Conservation (phyloP, 2,329 filamentous ascomycete species). For the Magnaporthiopsis incrustans region DNA sequence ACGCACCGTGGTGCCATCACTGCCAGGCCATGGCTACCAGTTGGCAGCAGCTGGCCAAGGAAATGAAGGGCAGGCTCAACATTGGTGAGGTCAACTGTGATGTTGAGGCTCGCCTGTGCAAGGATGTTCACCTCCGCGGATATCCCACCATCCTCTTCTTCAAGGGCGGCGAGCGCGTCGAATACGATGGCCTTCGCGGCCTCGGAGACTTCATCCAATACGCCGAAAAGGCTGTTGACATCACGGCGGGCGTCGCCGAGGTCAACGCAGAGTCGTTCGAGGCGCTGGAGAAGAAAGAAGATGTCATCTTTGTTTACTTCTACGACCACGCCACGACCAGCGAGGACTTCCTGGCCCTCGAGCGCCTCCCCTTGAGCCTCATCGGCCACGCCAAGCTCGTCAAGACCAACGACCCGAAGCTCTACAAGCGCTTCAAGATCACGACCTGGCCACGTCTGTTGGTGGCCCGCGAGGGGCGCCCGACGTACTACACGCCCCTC, state of each 20-base stretch:
- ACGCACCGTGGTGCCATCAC: slow-evolving; percentile 94
- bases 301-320: slow-evolving; percentile 95
- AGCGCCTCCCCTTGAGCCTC: slow-evolving; percentile 76
- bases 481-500: slow-evolving; percentile 82
- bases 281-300: slow-evolving; percentile 81
- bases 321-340: slow-evolving; percentile 91
- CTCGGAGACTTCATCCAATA: slow-evolving; percentile 85
- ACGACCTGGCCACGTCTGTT: slow-evolving; percentile 92
- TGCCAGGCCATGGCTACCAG: slow-evolving; percentile 88
- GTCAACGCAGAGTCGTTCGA: slow-evolving; percentile 71
- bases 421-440: slow-evolving; percentile 84
- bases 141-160: slow-evolving; percentile 93
- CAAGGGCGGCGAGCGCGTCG: slow-evolving; percentile 81
- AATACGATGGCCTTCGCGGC: slow-evolving; percentile 87
- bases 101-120: slow-evolving; percentile 77
- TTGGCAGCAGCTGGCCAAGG: slow-evolving; percentile 83
- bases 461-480: slow-evolving; percentile 80
- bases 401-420: slow-evolving; percentile 71
- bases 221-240: slow-evolving; percentile 75
- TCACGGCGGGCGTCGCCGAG: slow-evolving; percentile 69
- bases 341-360: slow-evolving; percentile 85
- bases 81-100: slow-evolving; percentile 97
- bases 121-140: slow-evolving; percentile 69
- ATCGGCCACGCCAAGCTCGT: slow-evolving; percentile 89
- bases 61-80: slow-evolving; percentile 84